Evolutionary conservation across 202 grass and related monocot genomes (phyloP), one percentile per base, ranked within the genome.

Genomic region (Elaeis oleifera): DNA sequence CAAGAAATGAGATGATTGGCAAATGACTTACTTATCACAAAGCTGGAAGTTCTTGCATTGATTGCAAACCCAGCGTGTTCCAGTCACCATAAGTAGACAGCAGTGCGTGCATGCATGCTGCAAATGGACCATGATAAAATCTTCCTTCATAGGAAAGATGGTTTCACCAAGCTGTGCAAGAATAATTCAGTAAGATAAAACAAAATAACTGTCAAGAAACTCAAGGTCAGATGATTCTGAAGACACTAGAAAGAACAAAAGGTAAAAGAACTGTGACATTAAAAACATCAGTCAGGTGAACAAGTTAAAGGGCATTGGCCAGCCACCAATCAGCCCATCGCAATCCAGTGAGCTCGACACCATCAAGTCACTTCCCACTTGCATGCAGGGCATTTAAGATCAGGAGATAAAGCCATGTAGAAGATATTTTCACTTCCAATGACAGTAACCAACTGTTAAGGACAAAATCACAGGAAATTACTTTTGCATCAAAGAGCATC

Each of bases 61-160:
- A 71, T 80, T 80, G 76, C 95, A 99, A 48, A 90, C 83, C 95
- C 89, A 99, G n/a, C 85, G 85, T 68, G 66, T 99, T 63, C 95
- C 95, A 68, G 85, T 84, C 16, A 71, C 89, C 95, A 99, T 85
- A 69, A 94, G 95, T 21, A 74, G 68, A 81, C 95, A 95, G 58
- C 95, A 99, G 27, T 90, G 83, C 49, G 76, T 76, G 74, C 95
- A 99, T 48, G 85, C 63, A 84, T 99, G 80, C 64, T 95, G 89
- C 51, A 99, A 78, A 87, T 99, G 83, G 27, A 99, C 95, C 89
- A 99, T 95, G 63, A 99, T 95, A 74, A 99, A 99, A 77, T 99
- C 95, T 82, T 99, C 89, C 79, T 84, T 99, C 95, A 99, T 99
- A 49, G 95, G 89, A 73, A 64, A 77, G 71, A 99, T 99, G 16